Conservation (phyloP, 495 filamentous ascomycete species). For the Daldinia decipiens region DNA sequence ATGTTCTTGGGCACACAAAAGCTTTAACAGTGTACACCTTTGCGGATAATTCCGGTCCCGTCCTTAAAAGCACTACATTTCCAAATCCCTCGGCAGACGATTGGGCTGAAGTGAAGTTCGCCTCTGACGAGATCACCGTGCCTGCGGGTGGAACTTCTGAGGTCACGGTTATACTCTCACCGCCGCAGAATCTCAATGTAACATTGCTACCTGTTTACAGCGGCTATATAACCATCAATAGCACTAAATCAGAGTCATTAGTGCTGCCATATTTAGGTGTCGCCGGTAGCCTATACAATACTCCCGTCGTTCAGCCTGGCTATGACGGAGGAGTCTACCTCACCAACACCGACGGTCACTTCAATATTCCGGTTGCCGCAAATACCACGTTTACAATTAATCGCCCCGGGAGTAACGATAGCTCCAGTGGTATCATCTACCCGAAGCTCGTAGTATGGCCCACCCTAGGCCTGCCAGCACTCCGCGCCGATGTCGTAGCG, state of each 20-base stretch:
- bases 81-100: not conserved
- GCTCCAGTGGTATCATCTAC: not conserved
- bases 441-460: not conserved
- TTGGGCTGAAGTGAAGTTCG: not conserved
- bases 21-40: not conserved
- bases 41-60: not conserved
- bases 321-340: not conserved
- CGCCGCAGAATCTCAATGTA: not conserved
- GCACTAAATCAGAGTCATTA: not conserved
- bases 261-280: not conserved
- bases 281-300: not conserved
- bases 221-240: not conserved
- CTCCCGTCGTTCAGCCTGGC: not conserved
- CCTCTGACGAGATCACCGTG: not conserved
- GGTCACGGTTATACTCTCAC: not conserved
- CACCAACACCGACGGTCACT: not conserved
- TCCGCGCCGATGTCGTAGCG: not conserved
- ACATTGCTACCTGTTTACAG: not conserved
- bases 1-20: not conserved
- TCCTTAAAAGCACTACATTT: not conserved
- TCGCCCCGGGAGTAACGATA: not conserved
- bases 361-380: not conserved
- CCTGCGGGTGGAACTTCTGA: not conserved
- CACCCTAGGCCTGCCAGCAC: not conserved
- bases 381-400: not conserved